Evolutionary conservation across 2,329 filamentous ascomycete species (phyloP).

Genomic region (Ophiocordyceps camponoti-leonardi): DNA sequence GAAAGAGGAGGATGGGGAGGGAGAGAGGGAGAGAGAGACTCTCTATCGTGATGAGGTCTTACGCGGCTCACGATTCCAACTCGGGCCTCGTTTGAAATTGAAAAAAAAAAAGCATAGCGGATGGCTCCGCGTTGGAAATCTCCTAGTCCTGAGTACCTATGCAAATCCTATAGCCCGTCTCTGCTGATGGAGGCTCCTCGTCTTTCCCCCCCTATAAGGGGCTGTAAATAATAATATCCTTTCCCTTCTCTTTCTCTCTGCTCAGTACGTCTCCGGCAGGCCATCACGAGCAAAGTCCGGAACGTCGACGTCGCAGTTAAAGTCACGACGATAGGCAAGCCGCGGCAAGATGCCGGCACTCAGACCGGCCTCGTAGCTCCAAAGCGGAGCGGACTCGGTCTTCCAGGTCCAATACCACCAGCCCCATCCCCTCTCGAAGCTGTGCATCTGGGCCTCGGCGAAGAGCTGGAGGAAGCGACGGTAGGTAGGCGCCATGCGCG

Average conservation of each 20-base stretch:
- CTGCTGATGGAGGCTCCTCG: background rate
- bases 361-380: slow-evolving; percentile 77
- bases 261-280: slow-evolving; percentile 32
- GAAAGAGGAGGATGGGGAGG: too few species aligned
- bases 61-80: background rate
- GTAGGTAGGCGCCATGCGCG: slow-evolving; percentile 36
- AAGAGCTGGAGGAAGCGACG: slow-evolving; percentile 79
- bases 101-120: background rate
- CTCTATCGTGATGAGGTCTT: background rate
- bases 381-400: slow-evolving; percentile 71
- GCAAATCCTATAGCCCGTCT: background rate
- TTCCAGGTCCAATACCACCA: slow-evolving; percentile 99
- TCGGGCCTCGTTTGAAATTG: background rate
- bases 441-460: slow-evolving; percentile 89
- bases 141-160: background rate
- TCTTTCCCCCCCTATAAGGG: background rate
- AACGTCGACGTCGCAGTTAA: slow-evolving; percentile 45
- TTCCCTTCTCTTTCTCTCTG: background rate
- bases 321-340: slow-evolving; percentile 54
- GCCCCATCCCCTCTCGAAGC: slow-evolving; percentile 83
- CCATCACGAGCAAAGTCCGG: slow-evolving; percentile 29
- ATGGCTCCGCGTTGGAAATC: background rate
- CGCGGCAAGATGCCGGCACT: slow-evolving; percentile 62
- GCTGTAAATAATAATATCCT: too few species aligned
- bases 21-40: too few species aligned